phyloP scores from a whole-genome alignment of 495 filamentous ascomycete species.

The Bryoglossum gracile region DNA sequence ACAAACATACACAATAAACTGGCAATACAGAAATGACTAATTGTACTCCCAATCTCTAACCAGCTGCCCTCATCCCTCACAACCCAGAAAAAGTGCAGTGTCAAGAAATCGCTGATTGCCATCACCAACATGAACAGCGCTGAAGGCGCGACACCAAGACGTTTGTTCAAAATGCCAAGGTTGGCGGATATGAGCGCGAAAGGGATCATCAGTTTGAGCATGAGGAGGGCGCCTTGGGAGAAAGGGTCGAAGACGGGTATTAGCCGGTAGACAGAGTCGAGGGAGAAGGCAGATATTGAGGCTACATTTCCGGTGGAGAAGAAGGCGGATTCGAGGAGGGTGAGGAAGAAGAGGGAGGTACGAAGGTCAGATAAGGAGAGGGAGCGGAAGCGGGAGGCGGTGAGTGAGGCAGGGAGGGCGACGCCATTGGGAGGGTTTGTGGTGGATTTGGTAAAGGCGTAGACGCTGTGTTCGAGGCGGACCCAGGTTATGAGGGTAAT shows the following conservation, averaged over 20 bases:
- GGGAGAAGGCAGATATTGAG: conserved; percentile 86
- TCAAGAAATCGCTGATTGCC: conserved; percentile 85
- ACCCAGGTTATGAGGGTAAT: conserved; percentile 84
- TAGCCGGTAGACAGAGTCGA: conserved; percentile 87
- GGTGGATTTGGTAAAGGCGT: conserved; percentile 37
- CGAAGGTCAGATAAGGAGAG: conserved; percentile 77
- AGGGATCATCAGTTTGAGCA: conserved; percentile 87
- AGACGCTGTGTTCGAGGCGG: conserved; percentile 74
- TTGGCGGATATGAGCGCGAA: conserved; percentile 92
- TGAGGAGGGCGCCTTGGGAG: conserved; percentile 77
- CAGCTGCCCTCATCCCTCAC: conserved; percentile 93
- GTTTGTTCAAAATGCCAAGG: conserved; percentile 84
- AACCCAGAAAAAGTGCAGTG: conserved; percentile 96
- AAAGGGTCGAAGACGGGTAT: conserved; percentile 93
- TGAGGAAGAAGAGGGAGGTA: conserved; percentile 89
- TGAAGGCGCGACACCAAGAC: conserved; percentile 71
- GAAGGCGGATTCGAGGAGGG: conserved; percentile 89
- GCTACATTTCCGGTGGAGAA: conserved; percentile 97
- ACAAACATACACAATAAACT: conserved; percentile 88
- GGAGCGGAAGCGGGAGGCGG: conserved; percentile 23
- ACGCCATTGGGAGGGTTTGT: conserved; percentile 23
- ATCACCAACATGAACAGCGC: conserved; percentile 94
- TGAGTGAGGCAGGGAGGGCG: conserved; percentile 17
- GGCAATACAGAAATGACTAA: conserved; percentile 89
- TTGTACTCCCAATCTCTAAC: conserved; percentile 95